Conservation (phyloP, 2,329 filamentous ascomycete species). For the Colletotrichum tropicicola region DNA sequence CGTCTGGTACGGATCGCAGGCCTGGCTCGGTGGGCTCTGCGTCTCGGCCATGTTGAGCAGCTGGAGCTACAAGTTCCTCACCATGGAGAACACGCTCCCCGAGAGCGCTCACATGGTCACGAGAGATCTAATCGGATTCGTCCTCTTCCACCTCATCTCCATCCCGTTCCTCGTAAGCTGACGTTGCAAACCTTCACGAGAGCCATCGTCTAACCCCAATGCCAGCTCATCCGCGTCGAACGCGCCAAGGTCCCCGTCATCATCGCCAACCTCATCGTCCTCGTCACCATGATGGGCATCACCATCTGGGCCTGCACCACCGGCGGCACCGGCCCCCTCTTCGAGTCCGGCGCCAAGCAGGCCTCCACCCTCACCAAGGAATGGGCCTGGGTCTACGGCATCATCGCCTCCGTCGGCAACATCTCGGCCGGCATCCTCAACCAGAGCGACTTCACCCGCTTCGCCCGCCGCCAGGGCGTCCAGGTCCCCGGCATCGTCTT, state of each 20-base stretch:
- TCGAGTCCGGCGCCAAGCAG: conserved; percentile 38
- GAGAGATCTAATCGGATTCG: conserved; percentile 56
- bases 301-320: conserved; percentile 56
- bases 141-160: conserved; percentile 60
- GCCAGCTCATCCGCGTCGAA: conserved; percentile 53
- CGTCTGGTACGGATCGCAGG: conserved; percentile 49
- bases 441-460: conserved; percentile 40
- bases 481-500: conserved; percentile 37
- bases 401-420: conserved; percentile 39
- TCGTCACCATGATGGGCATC: conserved; percentile 56
- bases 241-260: conserved; percentile 58
- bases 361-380: conserved; percentile 31
- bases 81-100: conserved; percentile 55
- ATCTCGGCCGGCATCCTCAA: conserved; percentile 41
- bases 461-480: conserved; percentile 32
- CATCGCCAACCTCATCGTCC: conserved; percentile 51
- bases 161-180: conserved; percentile 51
- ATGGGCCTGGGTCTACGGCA: conserved; percentile 42
- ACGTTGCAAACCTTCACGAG: too few species aligned
- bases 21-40: conserved; percentile 35
- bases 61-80: conserved; percentile 54
- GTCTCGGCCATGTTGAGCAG: conserved; percentile 50
- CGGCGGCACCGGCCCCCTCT: conserved; percentile 53
- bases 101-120: conserved; percentile 46
- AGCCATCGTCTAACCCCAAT: not conserved